Conservation (phyloP, 495 filamentous ascomycete genomes). For the Penicillium crystallinum region DNA sequence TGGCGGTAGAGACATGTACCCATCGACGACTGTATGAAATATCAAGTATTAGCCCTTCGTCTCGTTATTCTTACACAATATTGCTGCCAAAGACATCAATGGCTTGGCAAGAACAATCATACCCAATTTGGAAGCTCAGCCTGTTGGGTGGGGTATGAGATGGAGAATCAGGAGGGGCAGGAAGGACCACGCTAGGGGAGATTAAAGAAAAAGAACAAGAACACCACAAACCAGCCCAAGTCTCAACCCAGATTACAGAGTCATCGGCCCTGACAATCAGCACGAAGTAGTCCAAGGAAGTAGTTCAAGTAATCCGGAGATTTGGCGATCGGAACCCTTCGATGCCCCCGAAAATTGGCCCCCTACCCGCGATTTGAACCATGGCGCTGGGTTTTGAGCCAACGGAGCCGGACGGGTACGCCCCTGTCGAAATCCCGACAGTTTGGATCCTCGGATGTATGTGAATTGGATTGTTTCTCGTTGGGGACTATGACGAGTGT, state of each 20-base stretch:
- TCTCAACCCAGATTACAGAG: too few species aligned
- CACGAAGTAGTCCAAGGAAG: too few species aligned
- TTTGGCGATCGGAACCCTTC: not conserved
- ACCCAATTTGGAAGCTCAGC: not conserved
- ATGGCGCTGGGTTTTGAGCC: constrained; percentile 36
- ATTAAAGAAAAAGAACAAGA: not conserved
- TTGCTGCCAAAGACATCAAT: not conserved
- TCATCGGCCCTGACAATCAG: too few species aligned
- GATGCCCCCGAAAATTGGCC: constrained; percentile 4
- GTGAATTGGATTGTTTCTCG: not conserved
- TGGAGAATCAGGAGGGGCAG: not conserved
- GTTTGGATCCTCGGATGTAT: constrained; percentile 20
- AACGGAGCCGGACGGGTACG: constrained; percentile 14
- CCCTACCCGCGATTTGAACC: constrained; percentile 38
- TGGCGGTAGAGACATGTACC: too few species aligned
- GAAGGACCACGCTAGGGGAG: not conserved
- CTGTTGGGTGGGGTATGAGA: not conserved
- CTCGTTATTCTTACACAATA: too few species aligned
- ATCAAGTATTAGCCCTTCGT: too few species aligned
- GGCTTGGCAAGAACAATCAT: not conserved
- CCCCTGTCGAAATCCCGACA: constrained; percentile 26
- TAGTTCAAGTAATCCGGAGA: too few species aligned
- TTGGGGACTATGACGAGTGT: too few species aligned
- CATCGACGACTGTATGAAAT: too few species aligned
- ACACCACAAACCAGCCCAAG: not conserved